phyloP scores from a whole-genome alignment of 2,329 filamentous ascomycete genomes.

The Colletotrichum incanum region DNA sequence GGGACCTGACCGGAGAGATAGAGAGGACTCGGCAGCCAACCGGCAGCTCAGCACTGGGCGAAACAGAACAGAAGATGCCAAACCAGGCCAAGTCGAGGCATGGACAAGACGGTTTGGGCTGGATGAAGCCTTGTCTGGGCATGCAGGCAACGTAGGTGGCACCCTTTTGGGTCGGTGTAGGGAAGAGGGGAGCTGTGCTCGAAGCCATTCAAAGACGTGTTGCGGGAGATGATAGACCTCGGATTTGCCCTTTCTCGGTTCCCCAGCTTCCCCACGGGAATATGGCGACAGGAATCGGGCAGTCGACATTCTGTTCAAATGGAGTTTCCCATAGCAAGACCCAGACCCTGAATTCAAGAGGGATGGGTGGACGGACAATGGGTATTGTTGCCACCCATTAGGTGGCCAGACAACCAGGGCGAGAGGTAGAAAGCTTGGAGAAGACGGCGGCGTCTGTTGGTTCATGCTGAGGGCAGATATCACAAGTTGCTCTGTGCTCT shows the following conservation, averaged over 20 bases:
- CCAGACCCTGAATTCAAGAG: constrained; percentile 7
- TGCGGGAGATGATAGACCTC: constrained; percentile 10
- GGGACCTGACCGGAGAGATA: constrained; percentile 25
- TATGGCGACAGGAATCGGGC: background rate
- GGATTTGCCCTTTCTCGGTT: constrained; percentile 11
- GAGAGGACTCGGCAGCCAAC: constrained; percentile 23
- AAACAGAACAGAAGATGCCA: constrained; percentile 16
- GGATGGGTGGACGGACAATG: constrained; percentile 11
- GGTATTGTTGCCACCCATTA: background rate
- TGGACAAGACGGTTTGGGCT: constrained; percentile 35
- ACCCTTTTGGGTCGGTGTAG: constrained; percentile 17
- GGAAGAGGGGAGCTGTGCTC: constrained; percentile 7
- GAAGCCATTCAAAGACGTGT: constrained; percentile 20
- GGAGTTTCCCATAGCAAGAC: constrained; percentile 16
- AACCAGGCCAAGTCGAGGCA: constrained; percentile 23
- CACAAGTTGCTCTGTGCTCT: constrained; percentile 26
- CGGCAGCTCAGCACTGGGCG: constrained; percentile 30
- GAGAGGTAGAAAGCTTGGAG: background rate
- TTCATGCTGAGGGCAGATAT: constrained; percentile 19
- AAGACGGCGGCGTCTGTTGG: constrained; percentile 17
- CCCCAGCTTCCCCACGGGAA: constrained; percentile 25
- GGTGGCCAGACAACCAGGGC: constrained; percentile 16
- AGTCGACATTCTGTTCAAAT: constrained; percentile 12
- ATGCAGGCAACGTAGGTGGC: constrained; percentile 40
- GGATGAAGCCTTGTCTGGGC: constrained; percentile 34